phyloP scores from a whole-genome alignment of 768 basidiomycete genomes.

The Russula lepida region DNA sequence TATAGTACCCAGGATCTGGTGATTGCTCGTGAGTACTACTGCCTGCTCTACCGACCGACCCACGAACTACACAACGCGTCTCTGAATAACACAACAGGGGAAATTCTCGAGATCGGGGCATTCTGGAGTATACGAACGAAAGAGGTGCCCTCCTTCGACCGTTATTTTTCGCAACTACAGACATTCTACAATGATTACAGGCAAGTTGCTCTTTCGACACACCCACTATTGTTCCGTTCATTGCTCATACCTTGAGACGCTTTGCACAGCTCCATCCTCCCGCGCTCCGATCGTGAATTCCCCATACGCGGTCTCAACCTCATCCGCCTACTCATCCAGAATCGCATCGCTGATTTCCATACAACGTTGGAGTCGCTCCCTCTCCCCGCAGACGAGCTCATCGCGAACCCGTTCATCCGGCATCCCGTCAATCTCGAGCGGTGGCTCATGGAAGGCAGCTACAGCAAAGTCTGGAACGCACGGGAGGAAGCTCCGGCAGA shows the following conservation, averaged over 20 bases:
- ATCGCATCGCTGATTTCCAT: constrained; percentile 96
- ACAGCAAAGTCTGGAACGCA: constrained; percentile 96
- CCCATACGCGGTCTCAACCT: constrained; percentile 89
- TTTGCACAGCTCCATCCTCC: constrained; percentile 59
- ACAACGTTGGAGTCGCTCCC: constrained; percentile 89
- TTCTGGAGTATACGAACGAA: constrained; percentile 85
- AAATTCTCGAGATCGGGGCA: constrained; percentile 92
- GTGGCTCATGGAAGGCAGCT: constrained; percentile 98
- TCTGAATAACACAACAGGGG: constrained; percentile 44
- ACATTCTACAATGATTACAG: constrained; percentile 84
- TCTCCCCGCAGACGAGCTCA: constrained; percentile 55
- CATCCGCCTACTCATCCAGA: constrained; percentile 89
- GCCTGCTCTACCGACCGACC: background rate
- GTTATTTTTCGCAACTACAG: constrained; percentile 88
- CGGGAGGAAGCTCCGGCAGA: constrained; percentile 86
- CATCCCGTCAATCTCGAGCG: constrained; percentile 89
- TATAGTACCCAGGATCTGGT: constrained; percentile 56
- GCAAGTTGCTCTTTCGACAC: constrained; percentile 30
- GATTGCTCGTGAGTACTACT: constrained; percentile 13
- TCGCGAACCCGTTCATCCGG: constrained; percentile 62
- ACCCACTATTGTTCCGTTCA: background rate
- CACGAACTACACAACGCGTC: background rate
- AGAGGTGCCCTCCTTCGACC: constrained; percentile 88
- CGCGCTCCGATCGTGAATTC: constrained; percentile 78
- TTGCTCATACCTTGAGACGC: background rate